Evolutionary conservation across 2,329 filamentous ascomycete species (phyloP).

Genomic region (Aureobasidium leucospermi): DNA sequence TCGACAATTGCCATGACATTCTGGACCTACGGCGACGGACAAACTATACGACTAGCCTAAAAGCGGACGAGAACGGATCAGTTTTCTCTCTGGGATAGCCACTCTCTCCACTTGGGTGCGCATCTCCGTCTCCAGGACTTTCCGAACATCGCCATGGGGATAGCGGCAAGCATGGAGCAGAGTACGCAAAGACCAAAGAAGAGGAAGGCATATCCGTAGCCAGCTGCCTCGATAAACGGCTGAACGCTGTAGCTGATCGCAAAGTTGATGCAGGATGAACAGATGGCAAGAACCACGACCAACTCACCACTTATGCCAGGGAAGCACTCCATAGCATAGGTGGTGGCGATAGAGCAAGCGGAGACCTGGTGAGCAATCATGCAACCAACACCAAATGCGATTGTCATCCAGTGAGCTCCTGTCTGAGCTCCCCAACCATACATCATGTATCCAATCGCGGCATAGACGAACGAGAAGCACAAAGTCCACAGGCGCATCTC

Average conservation of each 20-base stretch:
- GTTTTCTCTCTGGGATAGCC: conserved; percentile 13
- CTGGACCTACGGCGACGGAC: neutral
- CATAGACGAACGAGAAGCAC: conserved; percentile 27
- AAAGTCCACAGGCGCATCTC: conserved; percentile 30
- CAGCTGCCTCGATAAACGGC: conserved; percentile 31
- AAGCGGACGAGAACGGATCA: conserved; percentile 1
- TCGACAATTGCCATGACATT: neutral
- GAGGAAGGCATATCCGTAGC: conserved; percentile 27
- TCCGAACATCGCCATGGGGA: conserved; percentile 27
- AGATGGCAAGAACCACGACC: conserved; percentile 25
- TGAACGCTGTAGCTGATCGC: conserved; percentile 34
- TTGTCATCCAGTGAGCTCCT: conserved; percentile 29
- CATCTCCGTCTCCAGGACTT: conserved; percentile 27
- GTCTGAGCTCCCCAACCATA: conserved; percentile 33
- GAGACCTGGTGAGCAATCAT: conserved; percentile 37
- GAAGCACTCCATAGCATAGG: conserved; percentile 38
- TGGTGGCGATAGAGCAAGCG: conserved; percentile 32
- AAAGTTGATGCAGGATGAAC: conserved; percentile 29
- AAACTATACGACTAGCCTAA: neutral
- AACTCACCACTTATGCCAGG: conserved; percentile 22
- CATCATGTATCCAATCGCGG: conserved; percentile 30
- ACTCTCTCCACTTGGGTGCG: conserved; percentile 16
- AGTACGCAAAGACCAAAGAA: conserved; percentile 30
- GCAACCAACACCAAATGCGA: conserved; percentile 31
- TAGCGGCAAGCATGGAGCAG: conserved; percentile 21